phyloP scores from a whole-genome alignment of 176 grass and related monocot species.

The Oryza brachyantha region DNA sequence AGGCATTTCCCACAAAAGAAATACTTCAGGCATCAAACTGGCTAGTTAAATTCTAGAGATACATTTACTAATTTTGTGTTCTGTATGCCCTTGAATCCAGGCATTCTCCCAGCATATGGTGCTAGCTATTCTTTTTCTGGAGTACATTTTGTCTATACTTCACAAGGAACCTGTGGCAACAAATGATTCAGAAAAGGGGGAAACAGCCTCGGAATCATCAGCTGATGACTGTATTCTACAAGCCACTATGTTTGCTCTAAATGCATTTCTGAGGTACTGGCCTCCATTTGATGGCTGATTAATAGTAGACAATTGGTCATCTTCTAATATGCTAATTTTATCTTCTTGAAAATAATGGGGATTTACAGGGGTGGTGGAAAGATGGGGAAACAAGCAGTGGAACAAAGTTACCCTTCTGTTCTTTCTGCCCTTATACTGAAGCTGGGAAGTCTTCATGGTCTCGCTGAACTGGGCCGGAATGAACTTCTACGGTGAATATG shows the following conservation, averaged over 20 bases:
- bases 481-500: constrained; percentile 65
- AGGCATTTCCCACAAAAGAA: too few relatives aligned
- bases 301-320: neutral
- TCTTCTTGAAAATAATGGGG: constrained; percentile 31
- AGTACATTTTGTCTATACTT: constrained; percentile 82
- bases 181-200: constrained; percentile 77
- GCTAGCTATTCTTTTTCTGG: constrained; percentile 69
- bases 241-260: constrained; percentile 92
- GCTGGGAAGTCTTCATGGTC: constrained; percentile 84
- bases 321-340: constrained; percentile 37
- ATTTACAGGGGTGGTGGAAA: constrained; percentile 84
- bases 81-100: constrained; percentile 38
- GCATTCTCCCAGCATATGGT: constrained; percentile 88
- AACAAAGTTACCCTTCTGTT: constrained; percentile 88
- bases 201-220: constrained; percentile 54
- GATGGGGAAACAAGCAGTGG: constrained; percentile 88
- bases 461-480: constrained; percentile 60
- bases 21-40: constrained; percentile 4
- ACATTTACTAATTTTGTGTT: constrained; percentile 18
- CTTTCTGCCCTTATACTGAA: constrained; percentile 85
- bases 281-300: constrained; percentile 24
- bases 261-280: constrained; percentile 83
- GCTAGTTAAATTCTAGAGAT: constrained; percentile 2
- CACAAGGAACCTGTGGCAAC: constrained; percentile 64
- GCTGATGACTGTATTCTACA: constrained; percentile 70